A percentile compares a stretch with the other conserved stretches of the same genome.
Evolutionary conservation across 73 alveolate species (phyloP).

Genomic region (Paramecium biaurelia): DNA sequence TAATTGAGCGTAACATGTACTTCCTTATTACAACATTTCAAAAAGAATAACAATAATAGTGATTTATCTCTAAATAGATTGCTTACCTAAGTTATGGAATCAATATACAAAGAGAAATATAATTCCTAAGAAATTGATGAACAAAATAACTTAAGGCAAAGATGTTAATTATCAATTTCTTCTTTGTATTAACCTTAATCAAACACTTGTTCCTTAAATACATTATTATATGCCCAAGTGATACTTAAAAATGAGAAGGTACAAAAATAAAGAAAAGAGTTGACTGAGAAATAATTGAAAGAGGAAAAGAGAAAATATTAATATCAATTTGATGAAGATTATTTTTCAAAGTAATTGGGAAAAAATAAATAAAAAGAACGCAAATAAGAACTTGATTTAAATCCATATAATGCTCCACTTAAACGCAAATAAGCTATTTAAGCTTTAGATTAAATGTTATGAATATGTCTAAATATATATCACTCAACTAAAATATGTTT

Average conservation of each 20-base stretch:
- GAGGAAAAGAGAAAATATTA: conserved; percentile 22
- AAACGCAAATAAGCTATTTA: not conserved
- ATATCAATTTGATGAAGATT: conserved; percentile 30
- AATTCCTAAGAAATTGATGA: not conserved
- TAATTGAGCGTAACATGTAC: not conserved
- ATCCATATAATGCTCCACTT: conserved; percentile 1
- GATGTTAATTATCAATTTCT: not conserved
- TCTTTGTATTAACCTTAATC: not conserved
- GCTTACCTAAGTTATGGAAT: conserved; percentile 20
- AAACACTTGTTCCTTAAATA: not conserved
- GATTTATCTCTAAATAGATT: not conserved
- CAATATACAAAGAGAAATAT: conserved; percentile 6
- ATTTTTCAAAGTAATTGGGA: not conserved
- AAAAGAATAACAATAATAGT: not conserved
- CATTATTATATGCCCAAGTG: not conserved
- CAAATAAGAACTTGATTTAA: conserved; percentile 8
- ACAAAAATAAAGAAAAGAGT: not conserved
- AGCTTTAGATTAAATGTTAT: not conserved
- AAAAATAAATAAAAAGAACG: conserved; percentile 5
- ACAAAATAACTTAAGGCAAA: not conserved
- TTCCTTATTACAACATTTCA: not conserved
- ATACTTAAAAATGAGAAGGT: not conserved
- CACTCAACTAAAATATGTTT: conserved; percentile 83
- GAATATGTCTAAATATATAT: conserved; percentile 8
- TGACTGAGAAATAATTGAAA: conserved; percentile 3